Evolutionary conservation across 2,329 filamentous ascomycete genomes (phyloP).

Genomic region (Anisogramma anomala): DNA sequence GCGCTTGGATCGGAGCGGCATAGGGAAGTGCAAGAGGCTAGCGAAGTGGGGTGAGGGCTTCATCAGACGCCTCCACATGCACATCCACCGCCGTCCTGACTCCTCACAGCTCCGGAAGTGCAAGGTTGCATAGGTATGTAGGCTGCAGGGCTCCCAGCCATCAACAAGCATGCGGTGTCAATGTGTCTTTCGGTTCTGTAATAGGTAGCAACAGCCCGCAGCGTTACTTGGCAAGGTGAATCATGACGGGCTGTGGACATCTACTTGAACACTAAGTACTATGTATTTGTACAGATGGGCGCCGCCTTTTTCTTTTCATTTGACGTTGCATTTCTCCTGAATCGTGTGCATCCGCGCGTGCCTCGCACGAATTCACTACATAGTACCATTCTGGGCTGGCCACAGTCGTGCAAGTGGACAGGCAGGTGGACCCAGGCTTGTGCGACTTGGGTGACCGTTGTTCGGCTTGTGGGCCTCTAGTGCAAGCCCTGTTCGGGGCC

Average conservation of each 20-base stretch:
- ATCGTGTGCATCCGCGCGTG: not conserved
- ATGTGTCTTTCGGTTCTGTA: too few relatives aligned
- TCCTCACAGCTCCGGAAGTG: constrained; percentile 2
- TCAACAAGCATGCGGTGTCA: too few relatives aligned
- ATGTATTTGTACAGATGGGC: not conserved
- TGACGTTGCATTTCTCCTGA: not conserved
- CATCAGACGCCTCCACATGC: constrained; percentile 9
- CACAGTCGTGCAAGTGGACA: constrained; percentile 8
- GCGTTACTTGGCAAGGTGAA: too few relatives aligned
- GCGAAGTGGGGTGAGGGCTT: not conserved
- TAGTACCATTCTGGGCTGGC: constrained; percentile 13
- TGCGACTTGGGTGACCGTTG: constrained; percentile 11
- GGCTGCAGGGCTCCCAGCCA: not conserved
- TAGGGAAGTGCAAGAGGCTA: constrained; percentile 10
- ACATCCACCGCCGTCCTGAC: constrained; percentile 6
- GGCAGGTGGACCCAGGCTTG: constrained; percentile 1
- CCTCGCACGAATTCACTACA: constrained; percentile 10
- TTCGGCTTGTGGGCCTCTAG: constrained; percentile 13
- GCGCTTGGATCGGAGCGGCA: too few relatives aligned
- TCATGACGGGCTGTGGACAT: too few relatives aligned
- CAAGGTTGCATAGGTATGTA: not conserved
- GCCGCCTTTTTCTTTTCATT: not conserved
- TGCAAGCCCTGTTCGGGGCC: not conserved
- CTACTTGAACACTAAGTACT: too few relatives aligned
- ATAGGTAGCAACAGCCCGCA: too few relatives aligned